Evolutionary conservation across 495 filamentous ascomycete species (phyloP), one percentile per base, ranked within the genome.

Genomic region (Podospora conica): DNA sequence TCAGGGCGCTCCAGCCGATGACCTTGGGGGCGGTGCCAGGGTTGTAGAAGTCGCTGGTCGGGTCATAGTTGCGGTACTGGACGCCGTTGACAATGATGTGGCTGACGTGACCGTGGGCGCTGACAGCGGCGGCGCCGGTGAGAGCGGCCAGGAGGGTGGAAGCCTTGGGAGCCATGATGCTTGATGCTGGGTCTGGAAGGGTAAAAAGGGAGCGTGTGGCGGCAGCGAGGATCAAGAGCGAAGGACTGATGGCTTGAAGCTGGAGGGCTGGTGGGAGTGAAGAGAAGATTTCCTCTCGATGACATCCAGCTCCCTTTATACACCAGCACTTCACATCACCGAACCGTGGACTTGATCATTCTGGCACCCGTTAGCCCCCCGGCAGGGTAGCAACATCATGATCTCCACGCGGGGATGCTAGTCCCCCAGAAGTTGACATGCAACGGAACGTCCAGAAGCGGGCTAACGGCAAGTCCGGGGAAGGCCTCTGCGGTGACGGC

Each of bases 81-180:
- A 77, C 76, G 29, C 85, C 87, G 68, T 87, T 85, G 65, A 84
- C 80, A 29, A 88, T 78, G 69, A 87, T 80, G 66, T 86, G 82
- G 33, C 77, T 76, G 29, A 89, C 86, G 63, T 82, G 84, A 28
- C 87, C 87, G 76, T 90, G 87, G 65, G 83, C 86, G 61, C 81
- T 80, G 57, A 87, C 85, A 60, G 83, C 69, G 53, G 83, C 74
- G 60, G 81, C 78, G 68, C 81, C 79, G 59, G 80, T 80, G 67
- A 88, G 75, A 66, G 81, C 71, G 53, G 82, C 73, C 70, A 76
- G 61, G 56, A 79, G 71, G 20, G 71, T 70, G 48, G 72, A 71
- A 61, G 66, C 56, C 63, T 72, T 76, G 64, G 61, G 66, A 67
- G 66, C 29, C 56, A 55, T 65, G 57, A 60, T 64, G 40, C 40